Percentiles rank a stretch among this genome's conserved stretches.
phyloP scores from a whole-genome alignment of 129 eudicot species.

The Tagetes erecta region DNA sequence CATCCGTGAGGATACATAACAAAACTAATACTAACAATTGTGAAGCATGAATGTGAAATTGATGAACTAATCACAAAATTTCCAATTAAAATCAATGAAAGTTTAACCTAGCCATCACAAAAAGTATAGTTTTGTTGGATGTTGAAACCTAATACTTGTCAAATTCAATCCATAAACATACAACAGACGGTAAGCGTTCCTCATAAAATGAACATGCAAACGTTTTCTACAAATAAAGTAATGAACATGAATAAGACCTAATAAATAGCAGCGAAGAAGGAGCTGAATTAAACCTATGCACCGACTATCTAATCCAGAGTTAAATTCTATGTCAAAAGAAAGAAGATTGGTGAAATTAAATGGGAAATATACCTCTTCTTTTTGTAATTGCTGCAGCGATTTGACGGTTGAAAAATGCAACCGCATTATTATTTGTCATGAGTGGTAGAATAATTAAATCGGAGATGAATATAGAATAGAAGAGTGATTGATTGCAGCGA shows the following conservation, averaged over 20 bases:
- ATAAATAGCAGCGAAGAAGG: too few relatives aligned
- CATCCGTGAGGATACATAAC: not conserved
- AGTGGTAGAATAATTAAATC: slow-evolving; percentile 4
- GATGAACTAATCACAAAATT: not conserved
- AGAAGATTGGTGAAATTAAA: not conserved
- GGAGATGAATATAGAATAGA: not conserved
- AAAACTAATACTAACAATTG: not conserved
- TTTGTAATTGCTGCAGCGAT: slow-evolving; percentile 3
- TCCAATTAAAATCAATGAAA: not conserved
- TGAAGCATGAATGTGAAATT: not conserved
- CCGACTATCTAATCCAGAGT: not conserved
- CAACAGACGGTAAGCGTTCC: not conserved
- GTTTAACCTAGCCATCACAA: not conserved
- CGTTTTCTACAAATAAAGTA: not conserved
- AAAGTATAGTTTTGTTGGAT: not conserved
- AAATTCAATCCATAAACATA: slow-evolving; percentile 4
- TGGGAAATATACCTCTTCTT: slow-evolving; percentile 13
- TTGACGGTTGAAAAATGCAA: slow-evolving; percentile 27
- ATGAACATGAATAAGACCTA: too few relatives aligned
- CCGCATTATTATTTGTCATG: slow-evolving; percentile 30
- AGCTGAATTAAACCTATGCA: slow-evolving; percentile 12
- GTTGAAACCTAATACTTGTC: not conserved
- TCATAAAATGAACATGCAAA: slow-evolving; percentile 7
- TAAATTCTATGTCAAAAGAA: not conserved
- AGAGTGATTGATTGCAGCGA: not conserved